A percentile compares a stretch with the other conserved stretches of the same genome.
Evolutionary conservation across 2,329 filamentous ascomycete genomes (phyloP).

Genomic region (Trichoderma arundinaceum): DNA sequence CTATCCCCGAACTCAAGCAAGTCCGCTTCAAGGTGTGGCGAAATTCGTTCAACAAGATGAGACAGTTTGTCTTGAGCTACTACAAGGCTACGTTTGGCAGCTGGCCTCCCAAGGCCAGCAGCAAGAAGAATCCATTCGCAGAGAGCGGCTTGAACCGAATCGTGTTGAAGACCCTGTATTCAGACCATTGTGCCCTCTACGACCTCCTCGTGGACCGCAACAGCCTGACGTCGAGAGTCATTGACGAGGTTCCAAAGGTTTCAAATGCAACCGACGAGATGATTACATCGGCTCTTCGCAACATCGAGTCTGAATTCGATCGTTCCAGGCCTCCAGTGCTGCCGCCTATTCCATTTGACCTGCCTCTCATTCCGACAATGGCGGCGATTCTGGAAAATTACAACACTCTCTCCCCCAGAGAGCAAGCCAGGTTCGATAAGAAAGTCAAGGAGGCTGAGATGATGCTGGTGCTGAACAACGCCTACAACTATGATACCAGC

Average conservation of each 20-base stretch:
- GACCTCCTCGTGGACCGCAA: conserved; percentile 85
- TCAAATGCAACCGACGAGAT: conserved; percentile 64
- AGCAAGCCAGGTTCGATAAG: conserved; percentile 73
- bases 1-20: conserved; percentile 73
- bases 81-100: conserved; percentile 65
- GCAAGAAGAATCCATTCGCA: conserved; percentile 88
- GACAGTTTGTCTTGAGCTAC: conserved; percentile 73
- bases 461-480: conserved; percentile 74
- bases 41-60: conserved; percentile 73
- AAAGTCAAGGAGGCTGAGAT: conserved; percentile 81
- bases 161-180: conserved; percentile 81
- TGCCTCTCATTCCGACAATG: conserved; percentile 77
- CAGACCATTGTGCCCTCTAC: conserved; percentile 85
- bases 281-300: conserved; percentile 72
- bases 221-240: conserved; percentile 76
- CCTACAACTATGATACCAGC: conserved; percentile 78
- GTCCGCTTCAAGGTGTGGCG: conserved; percentile 88
- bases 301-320: conserved; percentile 86
- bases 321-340: conserved; percentile 86
- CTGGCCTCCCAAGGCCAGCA: conserved; percentile 91
- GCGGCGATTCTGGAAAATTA: conserved; percentile 68
- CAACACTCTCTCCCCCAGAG: conserved; percentile 69
- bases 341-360: conserved; percentile 88
- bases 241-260: conserved; percentile 67
- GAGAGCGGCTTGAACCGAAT: conserved; percentile 85